Evolutionary conservation across 1,284 basidiomycete genomes (phyloP), one percentile per base, ranked within the genome.

Genomic region (Neolentinus lepideus): DNA sequence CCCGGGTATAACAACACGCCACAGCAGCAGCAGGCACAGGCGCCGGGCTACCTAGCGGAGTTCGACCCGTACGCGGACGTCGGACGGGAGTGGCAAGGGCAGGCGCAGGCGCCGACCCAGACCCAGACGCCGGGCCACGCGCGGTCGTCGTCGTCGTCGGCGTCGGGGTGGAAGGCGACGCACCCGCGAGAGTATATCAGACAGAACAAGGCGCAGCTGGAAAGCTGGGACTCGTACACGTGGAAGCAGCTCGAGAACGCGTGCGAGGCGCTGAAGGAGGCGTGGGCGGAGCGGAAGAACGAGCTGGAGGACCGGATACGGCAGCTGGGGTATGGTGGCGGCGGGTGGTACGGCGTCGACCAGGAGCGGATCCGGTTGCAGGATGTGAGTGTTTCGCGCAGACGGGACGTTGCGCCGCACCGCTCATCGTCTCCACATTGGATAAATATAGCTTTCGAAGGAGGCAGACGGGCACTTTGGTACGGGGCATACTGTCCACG

Each of bases 121-220:
- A 24, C 14, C 9, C 58, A 50, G 14, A 55, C 36, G 22, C 27
- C 53, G 8, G 27, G 25, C 48, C 26, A 33, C 57, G 19, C 54
- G 47, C 31, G 57, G 54, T 26, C 48, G 26, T 21, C 48, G 9
- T 21, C 48, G 2, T 26, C 47, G 50, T 55, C 43, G 12, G 25
- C n/a, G 12, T 51, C 45, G 16, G 2, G 38, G 21, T 26, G 51
- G 51, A 53, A 12, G 16, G 25, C 46, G 54, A 66, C 62, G 51
- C 72, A 74, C 57, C 72, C 72, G 51, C 66, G 72, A 31, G 59
- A 68, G 45, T 72, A 65, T 57, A 67, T 73, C n/a, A 69, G 63
- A 47, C 43, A 64, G 29, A 67, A 73, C 61, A 73, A 72, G 57
- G 58, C 62, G 6, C 70, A 72, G 61, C 63, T 74, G 33, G 72